These are phyloP conservation scores for Apiospora aurea DNA, from an alignment of 2,329 filamentous ascomycete genomes.

Conservation along the genomic window DNA sequence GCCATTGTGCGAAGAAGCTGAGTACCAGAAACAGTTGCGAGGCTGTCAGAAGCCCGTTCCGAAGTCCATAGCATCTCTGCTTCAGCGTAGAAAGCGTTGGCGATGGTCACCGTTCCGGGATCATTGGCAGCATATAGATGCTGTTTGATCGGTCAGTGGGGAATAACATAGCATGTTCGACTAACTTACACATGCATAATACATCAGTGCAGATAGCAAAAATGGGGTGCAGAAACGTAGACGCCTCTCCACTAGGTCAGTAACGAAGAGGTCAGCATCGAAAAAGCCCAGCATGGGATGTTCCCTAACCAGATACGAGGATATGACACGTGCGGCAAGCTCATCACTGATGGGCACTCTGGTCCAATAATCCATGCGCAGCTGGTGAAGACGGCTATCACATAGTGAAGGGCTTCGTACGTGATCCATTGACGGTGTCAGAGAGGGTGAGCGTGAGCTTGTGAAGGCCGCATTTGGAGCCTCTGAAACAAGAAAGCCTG, in stretches of 20 bases:
- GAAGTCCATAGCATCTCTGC: conserved; percentile 23
- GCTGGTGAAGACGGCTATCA: conserved; percentile 26
- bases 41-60: conserved; percentile 16
- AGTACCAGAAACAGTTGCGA: conserved; percentile 9
- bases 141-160: conserved; percentile 26
- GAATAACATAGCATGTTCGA: conserved; percentile 28
- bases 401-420: conserved; percentile 18
- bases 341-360: conserved; percentile 26
- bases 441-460: not conserved
- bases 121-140: conserved; percentile 8
- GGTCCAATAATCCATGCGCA: conserved; percentile 29
- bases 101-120: not conserved
- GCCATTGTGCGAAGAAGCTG: conserved; percentile 4
- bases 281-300: conserved; percentile 32
- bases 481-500: not conserved
- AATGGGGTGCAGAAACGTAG: conserved; percentile 32
- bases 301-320: conserved; percentile 30
- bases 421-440: not conserved
- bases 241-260: conserved; percentile 29
- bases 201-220: conserved; percentile 30
- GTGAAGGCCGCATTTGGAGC: not conserved
- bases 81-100: conserved; percentile 14
- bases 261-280: conserved; percentile 33
- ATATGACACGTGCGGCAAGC: conserved; percentile 29
- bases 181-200: conserved; percentile 30